phyloP scores from a whole-genome alignment of 169 alveolate species.

The Plasmodium blacklocki region DNA sequence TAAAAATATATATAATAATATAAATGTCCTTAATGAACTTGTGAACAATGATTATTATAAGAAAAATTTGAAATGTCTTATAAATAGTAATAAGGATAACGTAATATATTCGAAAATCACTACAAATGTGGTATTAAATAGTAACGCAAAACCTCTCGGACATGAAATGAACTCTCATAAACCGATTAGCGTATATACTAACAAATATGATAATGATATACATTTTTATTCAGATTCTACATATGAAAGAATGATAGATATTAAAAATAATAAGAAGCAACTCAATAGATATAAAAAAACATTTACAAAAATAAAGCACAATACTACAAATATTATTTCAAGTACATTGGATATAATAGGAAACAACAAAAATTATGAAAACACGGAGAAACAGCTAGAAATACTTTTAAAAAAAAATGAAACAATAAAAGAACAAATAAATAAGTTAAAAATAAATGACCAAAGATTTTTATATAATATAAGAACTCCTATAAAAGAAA shows the following conservation, averaged over 20 bases:
- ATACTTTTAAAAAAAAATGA: slow-evolving; percentile 30
- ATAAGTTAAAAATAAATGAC: slow-evolving; percentile 16
- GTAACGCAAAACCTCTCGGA: too few species aligned
- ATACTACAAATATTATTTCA: neutral
- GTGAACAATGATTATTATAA: neutral
- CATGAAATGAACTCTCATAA: too few species aligned
- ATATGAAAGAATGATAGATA: neutral
- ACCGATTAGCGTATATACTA: neutral
- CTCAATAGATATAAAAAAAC: neutral
- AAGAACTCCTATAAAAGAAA: neutral
- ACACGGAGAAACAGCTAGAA: slow-evolving; percentile 22
- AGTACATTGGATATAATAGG: neutral
- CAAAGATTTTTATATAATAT: slow-evolving; percentile 3
- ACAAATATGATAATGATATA: neutral
- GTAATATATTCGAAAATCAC: too few species aligned
- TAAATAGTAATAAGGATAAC: too few species aligned
- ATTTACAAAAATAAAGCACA: neutral
- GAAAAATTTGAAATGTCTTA: neutral
- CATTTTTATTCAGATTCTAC: neutral
- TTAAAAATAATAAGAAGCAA: neutral
- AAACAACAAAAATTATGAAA: slow-evolving; percentile 1
- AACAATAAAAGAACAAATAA: slow-evolving; percentile 30
- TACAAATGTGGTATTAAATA: too few species aligned
- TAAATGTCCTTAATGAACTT: neutral
- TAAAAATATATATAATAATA: neutral